Evolutionary conservation across 2,329 filamentous ascomycete species (phyloP), one percentile per base, ranked within the genome.

Genomic region (Sporothrix brasiliensis): DNA sequence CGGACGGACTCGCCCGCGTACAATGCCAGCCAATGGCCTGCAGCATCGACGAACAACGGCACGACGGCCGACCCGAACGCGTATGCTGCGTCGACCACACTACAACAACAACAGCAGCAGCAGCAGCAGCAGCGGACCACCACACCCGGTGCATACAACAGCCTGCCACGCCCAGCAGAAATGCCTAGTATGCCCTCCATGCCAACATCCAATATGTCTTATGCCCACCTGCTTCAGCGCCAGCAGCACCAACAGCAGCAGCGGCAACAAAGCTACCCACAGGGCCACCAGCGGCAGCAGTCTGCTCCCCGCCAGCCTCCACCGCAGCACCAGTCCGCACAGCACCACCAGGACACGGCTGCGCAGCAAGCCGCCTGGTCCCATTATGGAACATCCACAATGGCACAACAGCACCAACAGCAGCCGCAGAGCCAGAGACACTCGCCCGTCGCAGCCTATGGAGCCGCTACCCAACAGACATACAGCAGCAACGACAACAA

Each of bases 371-470:
- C 70, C 30, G 58, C 69, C 63, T 68, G 66, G 66, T 53, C 39
- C 27, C 30, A 49, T 52, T 68, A 70, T 76, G 65, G 19, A 1
- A n/a, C n/a, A 2, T 13, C 73, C 73, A 34, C 7, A 71, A 73
- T 39, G 74, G 74, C 67, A 75, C 74, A 4, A 76, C 44, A 54
- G 11, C 65, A 66, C 24, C 56, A 67, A 2, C 60, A 54, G 24
- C 69, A 63, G 41, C 41, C 10, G 41, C 41, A 44, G 24, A 39
- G 6, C 19, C 50, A 21, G 21, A 56, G 52, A 16, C 66, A 67
- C 14, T 67, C 65, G 34, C 66, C 66, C 21, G 52, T 52, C 1
- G 50, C 53, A 2, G 53, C 67, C 41, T 68, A 50, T 49, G n/a
- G 53, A 9, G 27, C 27, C 6, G 19, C 47, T 24, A 11, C 41